These are phyloP conservation scores for Ocimum tenuiflorum DNA, from an alignment of 257 asterid genomes.

Conservation along the genomic window DNA sequence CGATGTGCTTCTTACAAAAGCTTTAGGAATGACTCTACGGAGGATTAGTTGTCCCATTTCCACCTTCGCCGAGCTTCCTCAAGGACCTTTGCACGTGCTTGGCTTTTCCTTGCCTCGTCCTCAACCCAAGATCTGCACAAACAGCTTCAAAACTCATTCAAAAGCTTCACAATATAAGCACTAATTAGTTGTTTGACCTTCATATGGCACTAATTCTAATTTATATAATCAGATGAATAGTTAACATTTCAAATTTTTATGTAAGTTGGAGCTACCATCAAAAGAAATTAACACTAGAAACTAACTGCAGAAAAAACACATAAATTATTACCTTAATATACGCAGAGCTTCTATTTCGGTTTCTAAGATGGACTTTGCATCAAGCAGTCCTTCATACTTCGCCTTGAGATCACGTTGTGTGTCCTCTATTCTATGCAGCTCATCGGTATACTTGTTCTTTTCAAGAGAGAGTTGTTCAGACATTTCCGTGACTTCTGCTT, in stretches of 20 bases:
- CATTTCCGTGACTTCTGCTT: slow-evolving; percentile 62
- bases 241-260: too few relatives aligned
- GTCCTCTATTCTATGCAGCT: slow-evolving; percentile 27
- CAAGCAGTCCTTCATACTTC: slow-evolving; percentile 48
- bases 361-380: slow-evolving; percentile 66
- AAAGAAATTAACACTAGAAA: background rate
- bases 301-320: background rate
- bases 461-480: slow-evolving; percentile 44
- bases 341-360: slow-evolving; percentile 79
- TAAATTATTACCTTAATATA: slow-evolving; percentile 54
- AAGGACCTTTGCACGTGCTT: slow-evolving; percentile 65
- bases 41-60: slow-evolving; percentile 60
- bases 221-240: too few relatives aligned
- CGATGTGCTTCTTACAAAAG: too few relatives aligned
- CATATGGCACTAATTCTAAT: background rate
- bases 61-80: slow-evolving; percentile 76
- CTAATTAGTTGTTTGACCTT: background rate
- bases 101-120: slow-evolving; percentile 83
- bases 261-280: background rate
- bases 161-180: background rate
- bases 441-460: slow-evolving; percentile 35
- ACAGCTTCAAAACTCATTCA: background rate
- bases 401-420: slow-evolving; percentile 33
- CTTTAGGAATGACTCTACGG: background rate
- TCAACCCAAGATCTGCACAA: slow-evolving; percentile 80